These are phyloP conservation scores for Microbotryum lychnidis-dioicae DNA, from an alignment of 1,284 basidiomycete genomes.

Conservation along the genomic window DNA sequence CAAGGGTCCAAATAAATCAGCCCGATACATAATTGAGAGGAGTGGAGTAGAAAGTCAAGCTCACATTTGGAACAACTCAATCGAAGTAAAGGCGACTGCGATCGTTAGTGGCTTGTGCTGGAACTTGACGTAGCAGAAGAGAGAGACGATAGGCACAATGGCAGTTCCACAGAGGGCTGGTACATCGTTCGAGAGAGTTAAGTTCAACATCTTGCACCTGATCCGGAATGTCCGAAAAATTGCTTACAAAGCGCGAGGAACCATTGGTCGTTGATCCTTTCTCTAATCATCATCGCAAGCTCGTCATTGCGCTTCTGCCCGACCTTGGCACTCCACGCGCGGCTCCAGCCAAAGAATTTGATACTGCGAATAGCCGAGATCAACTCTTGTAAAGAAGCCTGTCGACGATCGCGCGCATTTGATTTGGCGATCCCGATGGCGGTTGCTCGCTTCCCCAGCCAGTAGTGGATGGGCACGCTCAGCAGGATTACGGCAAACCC, in stretches of 20 bases:
- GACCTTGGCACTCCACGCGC: conserved; percentile 26
- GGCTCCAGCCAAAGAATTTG: conserved; percentile 29
- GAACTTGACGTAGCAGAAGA: conserved; percentile 22
- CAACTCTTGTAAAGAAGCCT: conserved; percentile 22
- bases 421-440: not conserved
- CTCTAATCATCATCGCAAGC: conserved; percentile 32
- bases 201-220: no score
- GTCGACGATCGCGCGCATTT: conserved; percentile 14
- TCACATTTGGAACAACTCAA: conserved; percentile 26
- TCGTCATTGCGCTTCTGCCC: conserved; percentile 30
- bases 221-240: no score
- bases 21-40: conserved; percentile 8
- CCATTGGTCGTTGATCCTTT: no score
- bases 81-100: conserved; percentile 29
- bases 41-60: not conserved
- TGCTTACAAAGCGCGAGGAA: no score
- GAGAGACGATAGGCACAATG: conserved; percentile 25
- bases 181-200: not conserved
- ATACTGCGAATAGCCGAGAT: conserved; percentile 20
- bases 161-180: no score
- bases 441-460: conserved; percentile 7
- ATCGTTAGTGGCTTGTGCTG: conserved; percentile 26
- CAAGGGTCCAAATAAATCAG: conserved; percentile 15
- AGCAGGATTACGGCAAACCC: conserved; percentile 64
- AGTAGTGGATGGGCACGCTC: conserved; percentile 10